phyloP scores from a whole-genome alignment of 176 grass and related monocot genomes.

The Musa acuminata region DNA sequence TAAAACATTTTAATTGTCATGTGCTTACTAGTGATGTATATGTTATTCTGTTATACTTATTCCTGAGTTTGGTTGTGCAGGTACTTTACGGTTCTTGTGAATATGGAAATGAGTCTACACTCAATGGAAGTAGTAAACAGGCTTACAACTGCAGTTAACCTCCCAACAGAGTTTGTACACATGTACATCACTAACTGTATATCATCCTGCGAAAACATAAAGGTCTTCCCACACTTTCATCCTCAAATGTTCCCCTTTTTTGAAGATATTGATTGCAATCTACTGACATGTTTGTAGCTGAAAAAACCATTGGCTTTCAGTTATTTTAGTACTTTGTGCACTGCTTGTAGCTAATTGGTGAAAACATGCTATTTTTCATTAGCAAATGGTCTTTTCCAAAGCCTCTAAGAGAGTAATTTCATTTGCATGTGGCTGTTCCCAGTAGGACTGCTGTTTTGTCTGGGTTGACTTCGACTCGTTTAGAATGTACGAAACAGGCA shows the following conservation, averaged over 20 bases:
- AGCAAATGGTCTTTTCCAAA: too few species aligned
- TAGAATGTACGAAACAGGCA: too few species aligned
- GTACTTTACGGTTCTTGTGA: slow-evolving; percentile 76
- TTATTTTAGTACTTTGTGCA: too few species aligned
- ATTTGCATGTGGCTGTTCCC: too few species aligned
- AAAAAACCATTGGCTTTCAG: too few species aligned
- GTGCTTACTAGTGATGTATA: background rate
- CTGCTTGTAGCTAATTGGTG: too few species aligned
- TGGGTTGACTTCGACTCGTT: too few species aligned
- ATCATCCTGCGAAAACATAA: slow-evolving; percentile 68
- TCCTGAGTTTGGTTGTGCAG: slow-evolving; percentile 28
- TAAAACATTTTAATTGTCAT: slow-evolving; percentile 26
- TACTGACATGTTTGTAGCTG: background rate
- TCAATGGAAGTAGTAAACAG: slow-evolving; percentile 99
- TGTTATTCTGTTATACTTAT: slow-evolving; percentile 9
- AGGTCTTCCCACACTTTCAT: slow-evolving; percentile 40
- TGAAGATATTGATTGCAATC: background rate
- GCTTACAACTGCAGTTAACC: slow-evolving; percentile 73
- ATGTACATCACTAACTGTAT: slow-evolving; percentile 98
- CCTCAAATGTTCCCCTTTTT: too few species aligned
- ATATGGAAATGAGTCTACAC: slow-evolving; percentile 97
- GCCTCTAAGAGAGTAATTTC: too few species aligned
- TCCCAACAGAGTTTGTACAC: slow-evolving; percentile 81
- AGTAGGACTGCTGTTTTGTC: too few species aligned
- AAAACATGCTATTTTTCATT: too few species aligned